Base-by-base conservation (phyloP, 2,329 filamentous ascomycete species). In the Fusarium dlaminii region DNA sequence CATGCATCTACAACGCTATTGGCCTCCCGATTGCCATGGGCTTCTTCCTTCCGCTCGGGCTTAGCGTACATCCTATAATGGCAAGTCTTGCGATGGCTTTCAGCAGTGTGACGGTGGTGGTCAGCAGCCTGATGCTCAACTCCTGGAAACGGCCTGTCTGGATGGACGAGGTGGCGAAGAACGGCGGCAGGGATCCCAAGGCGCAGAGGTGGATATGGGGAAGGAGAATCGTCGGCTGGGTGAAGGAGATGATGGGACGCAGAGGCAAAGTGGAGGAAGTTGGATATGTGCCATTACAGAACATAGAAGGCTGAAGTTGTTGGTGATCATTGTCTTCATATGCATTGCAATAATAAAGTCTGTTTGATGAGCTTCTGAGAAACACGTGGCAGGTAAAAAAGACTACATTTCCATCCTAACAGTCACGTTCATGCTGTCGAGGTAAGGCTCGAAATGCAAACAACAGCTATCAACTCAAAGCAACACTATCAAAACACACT, bases 11-110 rank as follows among this genome's bases (percentile, higher is more conserved):
- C 88, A 99, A 99, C 82, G 72, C 94, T 55, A 84, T 98, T 69
- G 96, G 96, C 3, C 87, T 99, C 18, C 96, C 96, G 5, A 97
- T 99, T 78, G 96, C 96, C 39, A 98, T 98, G 96, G 96, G 96
- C 32, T 84, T 98, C 77, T 97, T 98, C 85, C 86, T 98, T 10
- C 96, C 96, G 1, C 90, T 98, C 74, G 96, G 96, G 32, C 89
- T 93, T 67, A 92, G 95, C 78, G 86, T 98, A 73, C 96, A 97
- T 76, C 95, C 96, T 29, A 96, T 98, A 91, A 95, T 95, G 56
- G 96, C 96, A 3, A 95, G 95, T 27, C 94, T 94, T 7, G 96
- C 96, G 56, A 98, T 99, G 95, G 96, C 95, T 3, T 90, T 89
- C 74, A 96, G 93, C 66, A 96, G 93, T 75, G 94, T 98, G 49